These are phyloP conservation scores for Stipa capillata DNA, from an alignment of 176 grass and related monocot species.

Conservation along the genomic window DNA sequence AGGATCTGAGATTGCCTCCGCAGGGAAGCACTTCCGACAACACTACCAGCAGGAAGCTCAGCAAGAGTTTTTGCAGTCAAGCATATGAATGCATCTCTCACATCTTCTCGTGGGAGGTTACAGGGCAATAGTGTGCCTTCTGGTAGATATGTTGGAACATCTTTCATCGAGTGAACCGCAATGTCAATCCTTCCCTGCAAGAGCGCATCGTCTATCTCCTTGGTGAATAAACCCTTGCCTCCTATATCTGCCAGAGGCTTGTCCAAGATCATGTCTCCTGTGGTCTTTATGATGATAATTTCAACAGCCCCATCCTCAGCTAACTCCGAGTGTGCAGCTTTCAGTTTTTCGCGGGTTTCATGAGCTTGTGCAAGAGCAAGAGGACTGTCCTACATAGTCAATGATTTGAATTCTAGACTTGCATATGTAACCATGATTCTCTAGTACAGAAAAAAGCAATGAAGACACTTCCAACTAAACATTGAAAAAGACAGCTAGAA, in stretches of 20 bases:
- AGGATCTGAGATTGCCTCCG: conserved; percentile 95
- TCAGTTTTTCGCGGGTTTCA: conserved; percentile 77
- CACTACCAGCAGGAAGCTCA: conserved; percentile 87
- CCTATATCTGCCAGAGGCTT: conserved; percentile 95
- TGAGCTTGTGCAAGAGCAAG: conserved; percentile 91
- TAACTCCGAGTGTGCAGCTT: conserved; percentile 69
- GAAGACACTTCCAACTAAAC: not conserved
- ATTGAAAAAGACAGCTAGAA: not conserved
- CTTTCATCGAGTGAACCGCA: conserved; percentile 97
- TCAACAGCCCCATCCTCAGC: conserved; percentile 80
- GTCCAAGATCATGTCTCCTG: conserved; percentile 85
- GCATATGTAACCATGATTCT: conserved; percentile 19
- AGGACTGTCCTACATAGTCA: conserved; percentile 81
- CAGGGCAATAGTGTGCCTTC: conserved; percentile 85
- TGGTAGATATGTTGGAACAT: conserved; percentile 91
- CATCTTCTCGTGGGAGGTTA: conserved; percentile 90
- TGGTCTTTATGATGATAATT: conserved; percentile 93
- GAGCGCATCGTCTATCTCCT: conserved; percentile 94
- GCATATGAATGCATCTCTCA: conserved; percentile 95
- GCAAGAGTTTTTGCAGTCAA: conserved; percentile 71
- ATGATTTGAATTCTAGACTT: conserved; percentile 32
- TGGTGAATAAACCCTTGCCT: conserved; percentile 96
- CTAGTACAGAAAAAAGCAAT: not conserved
- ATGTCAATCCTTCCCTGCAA: conserved; percentile 87
- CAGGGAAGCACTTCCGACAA: conserved; percentile 92